These are phyloP conservation scores for Hypericum perforatum DNA, from an alignment of 345 rosid genomes.

Conservation along the genomic window DNA sequence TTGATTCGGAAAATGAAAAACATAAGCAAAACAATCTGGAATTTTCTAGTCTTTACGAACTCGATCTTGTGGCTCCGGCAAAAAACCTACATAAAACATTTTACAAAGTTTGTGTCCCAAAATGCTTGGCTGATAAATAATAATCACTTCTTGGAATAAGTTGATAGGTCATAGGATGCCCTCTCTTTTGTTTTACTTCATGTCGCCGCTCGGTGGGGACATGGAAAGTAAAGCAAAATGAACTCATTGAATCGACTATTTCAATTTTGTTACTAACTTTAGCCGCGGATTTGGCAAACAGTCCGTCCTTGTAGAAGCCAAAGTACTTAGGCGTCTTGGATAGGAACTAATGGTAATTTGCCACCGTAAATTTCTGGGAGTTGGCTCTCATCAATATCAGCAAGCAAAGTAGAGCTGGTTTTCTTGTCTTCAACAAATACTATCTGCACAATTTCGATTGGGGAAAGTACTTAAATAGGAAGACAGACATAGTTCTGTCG, in stretches of 20 bases:
- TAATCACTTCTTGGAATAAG: no score
- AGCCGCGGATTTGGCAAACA: not conserved
- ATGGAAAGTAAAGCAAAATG: no score
- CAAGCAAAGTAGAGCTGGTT: slow-evolving; percentile 44
- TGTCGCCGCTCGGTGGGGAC: no score
- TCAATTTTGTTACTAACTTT: not conserved
- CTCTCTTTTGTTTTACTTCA: no score
- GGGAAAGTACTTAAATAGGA: not conserved
- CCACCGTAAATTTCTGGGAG: slow-evolving; percentile 79
- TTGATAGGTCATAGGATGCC: no score
- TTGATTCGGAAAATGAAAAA: no score
- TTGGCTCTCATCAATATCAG: slow-evolving; percentile 69
- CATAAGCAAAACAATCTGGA: no score
- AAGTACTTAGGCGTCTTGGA: slow-evolving; percentile 38
- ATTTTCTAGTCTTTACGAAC: no score
- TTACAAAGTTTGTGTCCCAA: no score
- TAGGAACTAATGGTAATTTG: slow-evolving; percentile 48
- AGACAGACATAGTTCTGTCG: not conserved
- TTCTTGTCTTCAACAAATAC: slow-evolving; percentile 72
- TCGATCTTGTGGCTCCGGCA: no score
- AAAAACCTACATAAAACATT: no score
- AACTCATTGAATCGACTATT: not conserved
- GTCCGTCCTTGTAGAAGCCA: not conserved
- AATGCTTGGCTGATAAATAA: no score
- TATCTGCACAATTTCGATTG: slow-evolving; percentile 36